A percentile compares a stretch with the other conserved stretches of the same genome.
phyloP scores from a whole-genome alignment of 2,329 filamentous ascomycete species.

The Neofusicoccum umdonicola region DNA sequence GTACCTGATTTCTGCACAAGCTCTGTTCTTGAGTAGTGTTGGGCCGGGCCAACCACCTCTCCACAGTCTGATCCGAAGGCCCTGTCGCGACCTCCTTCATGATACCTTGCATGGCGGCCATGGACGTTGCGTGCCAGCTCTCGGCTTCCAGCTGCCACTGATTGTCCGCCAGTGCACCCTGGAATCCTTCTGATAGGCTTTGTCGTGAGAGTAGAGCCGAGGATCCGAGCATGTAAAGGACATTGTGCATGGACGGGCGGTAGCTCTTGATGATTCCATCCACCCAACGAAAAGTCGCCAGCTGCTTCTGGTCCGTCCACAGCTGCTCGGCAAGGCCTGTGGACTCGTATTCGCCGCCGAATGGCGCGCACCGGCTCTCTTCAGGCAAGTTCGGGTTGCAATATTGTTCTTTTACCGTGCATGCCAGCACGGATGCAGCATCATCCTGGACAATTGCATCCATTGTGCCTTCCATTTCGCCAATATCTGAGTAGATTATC shows the following conservation, averaged over 20 bases:
- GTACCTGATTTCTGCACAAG: constrained; percentile 18
- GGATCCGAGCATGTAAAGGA: background rate
- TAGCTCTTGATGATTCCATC: background rate
- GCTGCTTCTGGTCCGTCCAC: background rate
- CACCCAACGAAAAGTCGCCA: background rate
- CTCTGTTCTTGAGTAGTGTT: background rate
- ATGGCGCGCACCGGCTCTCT: background rate
- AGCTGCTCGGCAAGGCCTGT: too few relatives aligned
- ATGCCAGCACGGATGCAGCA: constrained; percentile 14
- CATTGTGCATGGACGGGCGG: background rate
- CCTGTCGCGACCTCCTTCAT: constrained; percentile 16
- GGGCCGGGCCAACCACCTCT: background rate
- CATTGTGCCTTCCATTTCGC: too few relatives aligned
- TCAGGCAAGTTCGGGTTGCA: constrained; percentile 19
- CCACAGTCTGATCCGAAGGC: background rate
- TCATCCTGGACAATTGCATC: background rate
- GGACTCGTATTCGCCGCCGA: background rate
- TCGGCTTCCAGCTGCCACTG: constrained; percentile 22
- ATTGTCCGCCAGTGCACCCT: constrained; percentile 13
- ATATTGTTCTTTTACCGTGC: constrained; percentile 2
- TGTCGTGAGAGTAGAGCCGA: constrained; percentile 9
- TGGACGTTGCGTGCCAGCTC: constrained; percentile 10
- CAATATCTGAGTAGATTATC: background rate
- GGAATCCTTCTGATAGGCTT: background rate
- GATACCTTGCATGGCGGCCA: constrained; percentile 17